phyloP scores from a whole-genome alignment of 2,329 filamentous ascomycete species.

The Alternaria metachromatica region DNA sequence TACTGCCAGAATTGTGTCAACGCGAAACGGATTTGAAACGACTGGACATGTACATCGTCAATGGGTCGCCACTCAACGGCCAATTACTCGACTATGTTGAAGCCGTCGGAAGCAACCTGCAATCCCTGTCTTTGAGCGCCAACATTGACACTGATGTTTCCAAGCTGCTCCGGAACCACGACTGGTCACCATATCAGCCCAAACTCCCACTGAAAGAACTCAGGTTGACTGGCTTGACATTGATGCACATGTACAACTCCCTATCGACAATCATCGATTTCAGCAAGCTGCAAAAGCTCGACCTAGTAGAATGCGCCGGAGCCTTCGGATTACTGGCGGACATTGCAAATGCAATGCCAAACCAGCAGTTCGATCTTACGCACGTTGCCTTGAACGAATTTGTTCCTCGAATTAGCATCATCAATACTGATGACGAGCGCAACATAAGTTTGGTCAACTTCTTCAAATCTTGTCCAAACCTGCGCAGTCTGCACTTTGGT shows the following conservation, averaged over 20 bases:
- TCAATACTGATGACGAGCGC: background rate
- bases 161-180: background rate
- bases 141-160: background rate
- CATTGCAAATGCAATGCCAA: background rate
- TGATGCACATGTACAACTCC: background rate
- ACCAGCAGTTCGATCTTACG: background rate
- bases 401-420: background rate
- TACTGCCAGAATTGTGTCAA: background rate
- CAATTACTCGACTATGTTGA: background rate
- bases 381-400: background rate
- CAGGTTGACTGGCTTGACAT: background rate
- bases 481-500: background rate
- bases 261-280: background rate
- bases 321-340: background rate
- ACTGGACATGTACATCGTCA: background rate
- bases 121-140: background rate
- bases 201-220: background rate
- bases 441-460: background rate
- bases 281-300: background rate
- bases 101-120: background rate
- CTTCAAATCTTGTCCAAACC: background rate
- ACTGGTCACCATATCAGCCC: background rate
- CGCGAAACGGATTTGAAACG: background rate
- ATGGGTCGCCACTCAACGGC: background rate
- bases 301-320: background rate